Evolutionary conservation across 1,139 yeast species (phyloP).

Genomic region (Blastobotrys proliferans): DNA sequence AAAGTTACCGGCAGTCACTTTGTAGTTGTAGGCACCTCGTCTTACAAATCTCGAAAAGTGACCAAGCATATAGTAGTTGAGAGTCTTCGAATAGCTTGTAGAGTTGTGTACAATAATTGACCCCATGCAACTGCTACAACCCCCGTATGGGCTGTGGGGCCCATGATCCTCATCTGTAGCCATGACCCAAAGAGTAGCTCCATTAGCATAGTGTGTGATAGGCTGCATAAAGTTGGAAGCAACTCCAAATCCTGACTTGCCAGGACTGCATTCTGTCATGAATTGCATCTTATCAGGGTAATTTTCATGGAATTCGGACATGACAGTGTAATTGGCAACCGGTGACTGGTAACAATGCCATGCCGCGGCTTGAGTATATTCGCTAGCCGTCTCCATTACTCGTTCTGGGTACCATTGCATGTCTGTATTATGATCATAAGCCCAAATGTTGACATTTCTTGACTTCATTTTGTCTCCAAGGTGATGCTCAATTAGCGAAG

Average conservation of each 20-base stretch:
- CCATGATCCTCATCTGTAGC: conserved; percentile 14
- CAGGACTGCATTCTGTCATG: conserved; percentile 15
- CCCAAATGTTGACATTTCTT: conserved; percentile 12
- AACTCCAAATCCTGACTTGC: conserved; percentile 7
- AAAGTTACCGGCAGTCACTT: conserved; percentile 11
- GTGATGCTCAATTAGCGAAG: conserved; percentile 8
- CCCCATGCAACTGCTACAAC: conserved; percentile 14
- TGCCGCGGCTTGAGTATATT: conserved; percentile 15
- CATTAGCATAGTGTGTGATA: conserved; percentile 13
- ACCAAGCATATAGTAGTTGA: conserved; percentile 18
- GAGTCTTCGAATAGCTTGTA: conserved; percentile 11
- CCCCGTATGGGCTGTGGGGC: conserved; percentile 15
- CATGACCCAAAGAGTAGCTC: conserved; percentile 15
- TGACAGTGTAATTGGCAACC: conserved; percentile 11
- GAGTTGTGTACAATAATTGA: conserved; percentile 13
- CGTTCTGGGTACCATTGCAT: conserved; percentile 9
- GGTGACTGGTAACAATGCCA: conserved; percentile 19
- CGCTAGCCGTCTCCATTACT: conserved; percentile 14
- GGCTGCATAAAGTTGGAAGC: conserved; percentile 16
- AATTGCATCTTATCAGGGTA: conserved; percentile 15
- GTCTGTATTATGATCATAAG: conserved; percentile 17
- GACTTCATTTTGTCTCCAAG: conserved; percentile 12
- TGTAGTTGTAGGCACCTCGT: conserved; percentile 18
- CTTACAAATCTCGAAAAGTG: conserved; percentile 20
- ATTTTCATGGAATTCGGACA: conserved; percentile 11